Base-by-base conservation (phyloP, 495 filamentous ascomycete species). In the Annulohypoxylon stygium region DNA sequence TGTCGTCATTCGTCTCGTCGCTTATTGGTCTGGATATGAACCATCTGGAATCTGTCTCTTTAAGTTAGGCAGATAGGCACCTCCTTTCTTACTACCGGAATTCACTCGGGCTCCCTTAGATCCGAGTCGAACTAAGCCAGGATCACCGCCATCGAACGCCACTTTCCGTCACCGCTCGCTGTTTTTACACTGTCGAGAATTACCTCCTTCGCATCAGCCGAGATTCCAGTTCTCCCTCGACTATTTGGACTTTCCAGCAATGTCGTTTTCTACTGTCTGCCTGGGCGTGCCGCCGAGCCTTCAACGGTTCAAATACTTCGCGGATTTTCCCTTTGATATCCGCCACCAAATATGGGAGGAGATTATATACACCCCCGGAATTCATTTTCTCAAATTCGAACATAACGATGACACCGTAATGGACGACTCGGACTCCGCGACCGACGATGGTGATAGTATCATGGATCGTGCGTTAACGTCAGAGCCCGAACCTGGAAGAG, bases 381-480 rank as follows among this genome's bases (percentile, higher is more conserved):
- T 80, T 12, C 76, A 78, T 64, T 80, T 80, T 58, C 73, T 80
- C 33, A 76, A 78, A 45, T 70, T 80, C 48, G 69, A 71, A 18
- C 60, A 60, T 16, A 58, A 68, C 20, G 33, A 48, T 4, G 57
- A 72, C 5, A 5, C 41, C 18, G 20, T 33, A 23, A 10, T 48
- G 39, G 68, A 73, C 23, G 41, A 30, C 60, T 62, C 61, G 1
- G 48, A 48, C n/a, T 45, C 48, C n/a, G 4, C 12, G 20, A 50
- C 62, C 20, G 66, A 63, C 25, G 20, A 54, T 25, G 51, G 33
- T 10, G 59, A 64, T 6, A 59, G 39, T 43, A 54, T 34, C n/a
- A 37, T 26, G 50, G 55, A 45, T 50, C 62, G 50, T 23, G 25
- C 33, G 10, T 36, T 39, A 48, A 36, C 51, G 5, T 37, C 54